Evolutionary conservation across 106 monocot genomes (phyloP).

Genomic region (Amphibolis antarctica): DNA sequence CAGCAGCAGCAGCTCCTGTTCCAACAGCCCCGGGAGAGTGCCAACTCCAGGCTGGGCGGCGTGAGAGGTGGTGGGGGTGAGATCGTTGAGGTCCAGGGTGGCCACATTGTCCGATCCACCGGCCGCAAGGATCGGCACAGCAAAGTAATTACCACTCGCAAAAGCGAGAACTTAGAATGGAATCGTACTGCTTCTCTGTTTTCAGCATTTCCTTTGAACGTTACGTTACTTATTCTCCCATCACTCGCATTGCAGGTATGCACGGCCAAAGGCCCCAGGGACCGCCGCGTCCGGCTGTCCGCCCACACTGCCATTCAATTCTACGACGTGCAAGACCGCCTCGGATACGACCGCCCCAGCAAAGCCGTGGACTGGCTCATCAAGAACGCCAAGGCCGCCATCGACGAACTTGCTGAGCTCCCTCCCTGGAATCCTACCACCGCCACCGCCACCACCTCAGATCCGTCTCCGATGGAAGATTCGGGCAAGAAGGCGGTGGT

Average conservation of each 20-base stretch:
- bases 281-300: conserved; percentile 79
- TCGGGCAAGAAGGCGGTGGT: conserved; percentile 4
- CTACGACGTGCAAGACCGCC: conserved; percentile 95
- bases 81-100: conserved; percentile 71
- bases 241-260: conserved; percentile 13
- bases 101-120: conserved; percentile 85
- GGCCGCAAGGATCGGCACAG: conserved; percentile 95
- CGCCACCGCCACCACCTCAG: not conserved
- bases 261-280: conserved; percentile 81
- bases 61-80: conserved; percentile 26
- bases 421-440: conserved; percentile 50
- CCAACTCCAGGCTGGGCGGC: conserved; percentile 2
- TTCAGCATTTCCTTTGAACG: too few species aligned
- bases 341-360: conserved; percentile 90
- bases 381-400: conserved; percentile 71
- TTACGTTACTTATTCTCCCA: too few species aligned
- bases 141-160: conserved; percentile 43
- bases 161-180: too few species aligned
- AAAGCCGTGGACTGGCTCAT: conserved; percentile 97
- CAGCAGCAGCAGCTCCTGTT: conserved; percentile 12
- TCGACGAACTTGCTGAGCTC: conserved; percentile 68
- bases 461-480: not conserved
- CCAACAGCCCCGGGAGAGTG: conserved; percentile 7
- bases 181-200: too few species aligned
- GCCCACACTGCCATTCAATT: conserved; percentile 95